A percentile compares a stretch with the other conserved stretches of the same genome.
Conservation (phyloP, 371 early-diverging fungal genomes). For the Rhizopus sp. region DNA sequence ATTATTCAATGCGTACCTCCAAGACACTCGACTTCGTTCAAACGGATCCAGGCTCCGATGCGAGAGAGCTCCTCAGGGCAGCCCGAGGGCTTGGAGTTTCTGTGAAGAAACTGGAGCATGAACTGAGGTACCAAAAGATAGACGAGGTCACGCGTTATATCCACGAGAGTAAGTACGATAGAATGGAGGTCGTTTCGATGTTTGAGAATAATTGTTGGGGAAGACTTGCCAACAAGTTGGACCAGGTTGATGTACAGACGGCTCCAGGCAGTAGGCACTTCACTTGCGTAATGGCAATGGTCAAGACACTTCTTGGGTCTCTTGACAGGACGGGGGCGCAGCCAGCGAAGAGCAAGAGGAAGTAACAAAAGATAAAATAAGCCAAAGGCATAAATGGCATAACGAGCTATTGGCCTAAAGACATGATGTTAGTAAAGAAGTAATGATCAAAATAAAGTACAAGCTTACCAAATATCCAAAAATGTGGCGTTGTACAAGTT, state of each 20-base stretch:
- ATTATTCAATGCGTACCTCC: conserved; percentile 25
- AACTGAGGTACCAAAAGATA: conserved; percentile 12
- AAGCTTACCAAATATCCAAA: conserved; percentile 14
- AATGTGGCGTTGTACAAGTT: neutral
- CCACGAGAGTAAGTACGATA: conserved; percentile 11
- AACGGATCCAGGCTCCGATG: conserved; percentile 38
- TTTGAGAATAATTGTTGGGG: neutral
- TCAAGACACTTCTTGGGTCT: conserved; percentile 16
- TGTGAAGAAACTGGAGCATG: conserved; percentile 15
- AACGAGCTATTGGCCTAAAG: conserved; percentile 24
- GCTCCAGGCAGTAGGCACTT: conserved; percentile 31
- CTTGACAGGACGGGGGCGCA: conserved; percentile 26
- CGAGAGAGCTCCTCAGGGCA: conserved; percentile 27
- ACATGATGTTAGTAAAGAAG: neutral
- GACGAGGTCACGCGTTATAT: conserved; percentile 11
- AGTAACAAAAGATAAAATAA: conserved; percentile 29
- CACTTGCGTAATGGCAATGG: conserved; percentile 37
- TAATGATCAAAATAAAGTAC: neutral
- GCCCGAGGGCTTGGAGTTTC: conserved; percentile 16
- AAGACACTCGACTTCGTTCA: conserved; percentile 42
- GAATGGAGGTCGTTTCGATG: conserved; percentile 1
- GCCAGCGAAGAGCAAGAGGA: conserved; percentile 26
- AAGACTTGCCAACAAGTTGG: conserved; percentile 11
- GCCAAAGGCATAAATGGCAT: conserved; percentile 26
- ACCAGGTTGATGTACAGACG: conserved; percentile 22